These are phyloP conservation scores for Eutypa lata DNA, from an alignment of 2,329 filamentous ascomycete genomes.

Conservation along the genomic window DNA sequence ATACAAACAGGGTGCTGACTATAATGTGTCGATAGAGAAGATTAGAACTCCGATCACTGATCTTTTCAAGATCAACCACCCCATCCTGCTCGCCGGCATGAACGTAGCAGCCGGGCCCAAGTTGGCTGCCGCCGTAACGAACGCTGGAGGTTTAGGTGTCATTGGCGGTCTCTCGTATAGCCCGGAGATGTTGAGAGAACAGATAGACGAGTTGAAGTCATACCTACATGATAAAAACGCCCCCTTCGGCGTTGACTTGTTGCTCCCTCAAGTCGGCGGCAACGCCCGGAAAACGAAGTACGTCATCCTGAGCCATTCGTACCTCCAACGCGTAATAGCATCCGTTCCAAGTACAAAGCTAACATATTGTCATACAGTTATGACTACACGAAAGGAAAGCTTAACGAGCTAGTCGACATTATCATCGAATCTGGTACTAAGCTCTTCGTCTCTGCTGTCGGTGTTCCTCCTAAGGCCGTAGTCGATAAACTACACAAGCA, in stretches of 20 bases:
- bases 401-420: constrained; percentile 83
- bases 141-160: constrained; percentile 93
- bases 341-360: constrained; percentile 1
- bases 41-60: constrained; percentile 91
- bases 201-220: constrained; percentile 91
- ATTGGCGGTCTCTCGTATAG: constrained; percentile 96
- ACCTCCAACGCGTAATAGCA: background rate
- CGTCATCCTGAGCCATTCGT: constrained; percentile 18
- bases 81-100: constrained; percentile 94
- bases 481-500: constrained; percentile 86
- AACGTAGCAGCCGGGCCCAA: constrained; percentile 97
- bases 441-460: constrained; percentile 95
- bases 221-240: constrained; percentile 86
- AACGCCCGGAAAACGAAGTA: constrained; percentile 91
- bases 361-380: constrained; percentile 59
- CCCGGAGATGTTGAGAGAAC: constrained; percentile 93
- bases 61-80: constrained; percentile 97
- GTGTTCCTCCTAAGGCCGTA: constrained; percentile 82
- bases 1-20: constrained; percentile 14
- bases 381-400: constrained; percentile 99
- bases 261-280: constrained; percentile 92
- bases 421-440: constrained; percentile 88
- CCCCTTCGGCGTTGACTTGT: constrained; percentile 90
- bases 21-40: constrained; percentile 56
- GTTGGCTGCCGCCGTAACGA: constrained; percentile 93